Conservation (phyloP, 352 stramenopile species). For the Thalassiosira hispida region DNA sequence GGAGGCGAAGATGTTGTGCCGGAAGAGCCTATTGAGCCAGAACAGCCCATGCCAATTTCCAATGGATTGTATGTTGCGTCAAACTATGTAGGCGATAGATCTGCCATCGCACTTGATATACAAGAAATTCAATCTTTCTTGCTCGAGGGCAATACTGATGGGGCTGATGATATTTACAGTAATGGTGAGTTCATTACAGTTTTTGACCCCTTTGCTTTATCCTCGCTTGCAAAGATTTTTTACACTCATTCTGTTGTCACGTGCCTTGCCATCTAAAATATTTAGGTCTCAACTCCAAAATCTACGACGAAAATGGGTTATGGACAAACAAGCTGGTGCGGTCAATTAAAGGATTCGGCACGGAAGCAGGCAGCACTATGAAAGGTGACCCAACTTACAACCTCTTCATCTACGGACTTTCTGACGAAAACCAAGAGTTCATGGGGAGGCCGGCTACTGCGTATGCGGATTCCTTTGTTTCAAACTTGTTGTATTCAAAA, state of each 20-base stretch:
- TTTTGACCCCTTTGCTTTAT: neutral
- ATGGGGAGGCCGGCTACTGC: slow-evolving; percentile 52
- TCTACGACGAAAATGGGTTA: slow-evolving; percentile 76
- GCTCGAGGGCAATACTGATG: slow-evolving; percentile 49
- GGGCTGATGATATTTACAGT: slow-evolving; percentile 68
- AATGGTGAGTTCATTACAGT: slow-evolving; percentile 45
- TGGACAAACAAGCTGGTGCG: slow-evolving; percentile 41
- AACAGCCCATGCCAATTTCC: slow-evolving; percentile 74
- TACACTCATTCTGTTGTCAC: slow-evolving; percentile 18
- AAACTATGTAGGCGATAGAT: slow-evolving; percentile 81
- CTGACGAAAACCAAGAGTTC: slow-evolving; percentile 71
- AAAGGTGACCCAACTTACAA: slow-evolving; percentile 78
- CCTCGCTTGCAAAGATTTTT: slow-evolving; percentile 14
- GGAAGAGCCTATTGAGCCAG: slow-evolving; percentile 24
- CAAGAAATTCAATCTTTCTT: slow-evolving; percentile 70
- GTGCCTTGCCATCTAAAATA: neutral
- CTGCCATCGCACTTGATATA: slow-evolving; percentile 80
- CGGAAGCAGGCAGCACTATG: slow-evolving; percentile 62
- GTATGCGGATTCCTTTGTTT: slow-evolving; percentile 81
- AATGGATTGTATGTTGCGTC: slow-evolving; percentile 79
- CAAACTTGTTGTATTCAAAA: slow-evolving; percentile 61
- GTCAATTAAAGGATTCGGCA: slow-evolving; percentile 70
- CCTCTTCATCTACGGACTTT: slow-evolving; percentile 72
- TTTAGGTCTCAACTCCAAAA: slow-evolving; percentile 69
- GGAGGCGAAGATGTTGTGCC: neutral